A percentile compares a stretch with the other conserved stretches of the same genome.
Conservation (phyloP, 352 stramenopile genomes). For the Pythium brachiatum region DNA sequence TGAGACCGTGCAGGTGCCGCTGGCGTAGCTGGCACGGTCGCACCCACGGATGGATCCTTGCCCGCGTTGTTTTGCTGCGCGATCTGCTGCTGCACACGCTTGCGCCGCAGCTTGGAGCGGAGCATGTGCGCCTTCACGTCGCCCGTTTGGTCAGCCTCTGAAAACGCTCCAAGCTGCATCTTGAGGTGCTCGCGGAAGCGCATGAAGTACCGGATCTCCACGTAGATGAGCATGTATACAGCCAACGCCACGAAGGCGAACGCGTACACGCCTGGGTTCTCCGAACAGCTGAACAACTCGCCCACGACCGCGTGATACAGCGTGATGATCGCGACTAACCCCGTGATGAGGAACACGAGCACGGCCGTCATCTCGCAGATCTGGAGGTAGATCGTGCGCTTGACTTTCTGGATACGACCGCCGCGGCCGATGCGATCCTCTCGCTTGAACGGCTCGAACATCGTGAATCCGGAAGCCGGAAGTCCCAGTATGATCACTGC, state of each 20-base stretch:
- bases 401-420: constrained; percentile 71
- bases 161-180: constrained; percentile 82
- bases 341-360: constrained; percentile 49
- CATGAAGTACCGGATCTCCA: constrained; percentile 68
- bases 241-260: constrained; percentile 42
- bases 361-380: constrained; percentile 71
- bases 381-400: constrained; percentile 73
- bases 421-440: constrained; percentile 59
- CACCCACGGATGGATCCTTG: not conserved
- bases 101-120: constrained; percentile 50
- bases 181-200: constrained; percentile 82
- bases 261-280: constrained; percentile 41
- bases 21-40: constrained; percentile 23
- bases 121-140: constrained; percentile 71
- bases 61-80: constrained; percentile 31
- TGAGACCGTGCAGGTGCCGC: constrained; percentile 24
- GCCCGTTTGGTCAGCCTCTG: constrained; percentile 77
- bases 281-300: constrained; percentile 54
- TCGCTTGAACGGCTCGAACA: constrained; percentile 74
- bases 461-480: constrained; percentile 51
- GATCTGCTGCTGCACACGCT: constrained; percentile 18
- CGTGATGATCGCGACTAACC: constrained; percentile 43
- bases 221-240: constrained; percentile 63
- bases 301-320: constrained; percentile 57
- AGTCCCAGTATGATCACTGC: constrained; percentile 60